A percentile compares a stretch with the other conserved stretches of the same genome.
Evolutionary conservation across 2,329 filamentous ascomycete species (phyloP).

Genomic region (Fusarium pseudoanthophilum): DNA sequence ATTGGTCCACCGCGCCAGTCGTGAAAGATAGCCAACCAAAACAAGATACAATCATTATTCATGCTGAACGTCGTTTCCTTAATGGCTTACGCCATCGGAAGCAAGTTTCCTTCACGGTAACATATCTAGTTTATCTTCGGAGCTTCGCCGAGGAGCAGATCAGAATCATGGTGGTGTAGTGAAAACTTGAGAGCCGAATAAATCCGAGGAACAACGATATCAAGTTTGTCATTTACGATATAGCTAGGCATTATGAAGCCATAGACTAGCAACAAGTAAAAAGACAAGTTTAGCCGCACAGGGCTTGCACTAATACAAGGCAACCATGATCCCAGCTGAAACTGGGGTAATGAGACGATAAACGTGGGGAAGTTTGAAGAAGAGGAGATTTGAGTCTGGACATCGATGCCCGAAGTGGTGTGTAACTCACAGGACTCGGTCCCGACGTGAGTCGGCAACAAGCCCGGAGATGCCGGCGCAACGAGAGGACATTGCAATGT

Average conservation of each 20-base stretch:
- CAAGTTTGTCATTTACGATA: background rate
- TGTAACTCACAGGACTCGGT: background rate
- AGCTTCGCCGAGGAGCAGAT: constrained; percentile 24
- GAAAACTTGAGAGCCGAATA: background rate
- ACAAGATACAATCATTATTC: background rate
- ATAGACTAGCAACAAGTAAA: background rate
- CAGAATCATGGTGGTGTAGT: background rate
- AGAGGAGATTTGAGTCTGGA: constrained; percentile 8
- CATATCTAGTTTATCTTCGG: background rate
- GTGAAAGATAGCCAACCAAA: background rate
- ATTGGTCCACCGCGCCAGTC: background rate
- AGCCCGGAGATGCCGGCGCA: background rate
- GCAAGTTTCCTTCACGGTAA: background rate
- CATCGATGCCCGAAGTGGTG: constrained; percentile 30
- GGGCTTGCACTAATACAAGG: constrained; percentile 14
- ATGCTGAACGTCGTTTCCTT: background rate
- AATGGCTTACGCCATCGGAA: constrained; percentile 1
- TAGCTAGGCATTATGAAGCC: background rate
- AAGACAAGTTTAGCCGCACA: constrained; percentile 12
- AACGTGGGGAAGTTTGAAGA: constrained; percentile 18
- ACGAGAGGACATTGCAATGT: background rate
- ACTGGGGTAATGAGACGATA: constrained; percentile 18
- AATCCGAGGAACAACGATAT: background rate
- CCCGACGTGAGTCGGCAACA: constrained; percentile 4
- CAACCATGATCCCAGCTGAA: constrained; percentile 11